Evolutionary conservation across 2,329 filamentous ascomycete genomes (phyloP), one percentile per base, ranked within the genome.

Genomic region (Phialemonium atrogriseum): DNA sequence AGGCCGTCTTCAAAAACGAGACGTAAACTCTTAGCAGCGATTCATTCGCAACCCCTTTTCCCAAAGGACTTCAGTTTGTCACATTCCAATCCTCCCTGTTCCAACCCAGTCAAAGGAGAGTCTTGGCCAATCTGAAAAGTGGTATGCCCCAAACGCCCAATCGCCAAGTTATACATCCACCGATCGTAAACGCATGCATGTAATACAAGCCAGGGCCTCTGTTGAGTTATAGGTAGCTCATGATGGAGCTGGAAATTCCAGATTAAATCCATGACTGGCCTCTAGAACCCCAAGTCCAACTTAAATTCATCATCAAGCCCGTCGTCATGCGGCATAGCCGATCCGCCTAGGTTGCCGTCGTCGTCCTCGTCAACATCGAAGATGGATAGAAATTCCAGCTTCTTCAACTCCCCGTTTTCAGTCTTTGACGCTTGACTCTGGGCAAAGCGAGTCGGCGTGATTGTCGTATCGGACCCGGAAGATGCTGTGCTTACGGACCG

Each of bases 291-390:
- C 8, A 74, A 45, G 37, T 66, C 65, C 40, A 79, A 52, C 48
- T 77, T 64, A 43, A 78, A 77, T 18, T 71, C 66, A 6, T 73
- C 70, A 12, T 72, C 69, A 4, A 70, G 59, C 4, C 66, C 64
- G 10, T 59, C 49, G 35, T 48, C 46, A 45, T 29, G 50, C 38
- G 58, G 46, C 26, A 58, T 45, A 15, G 47, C 30, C 10, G 56
- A 36, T 5, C 46, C 49, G 7, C 50, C 57, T 9, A 56, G 47
- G 10, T 62, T 56, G 10, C 59, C 54, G n/a, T 66, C 60, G 6
- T 68, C 64, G 4, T 64, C 62, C n/a, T 56, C 48, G 14, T 62
- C 59, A 4, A 52, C 51, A 15, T 76, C 66, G 44, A 80, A 79
- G 14, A 78, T 73, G 10, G 65, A 68, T 26, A 76, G 53, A 44